phyloP scores from a whole-genome alignment of 441 rosid species.

The Mallotus repandus region DNA sequence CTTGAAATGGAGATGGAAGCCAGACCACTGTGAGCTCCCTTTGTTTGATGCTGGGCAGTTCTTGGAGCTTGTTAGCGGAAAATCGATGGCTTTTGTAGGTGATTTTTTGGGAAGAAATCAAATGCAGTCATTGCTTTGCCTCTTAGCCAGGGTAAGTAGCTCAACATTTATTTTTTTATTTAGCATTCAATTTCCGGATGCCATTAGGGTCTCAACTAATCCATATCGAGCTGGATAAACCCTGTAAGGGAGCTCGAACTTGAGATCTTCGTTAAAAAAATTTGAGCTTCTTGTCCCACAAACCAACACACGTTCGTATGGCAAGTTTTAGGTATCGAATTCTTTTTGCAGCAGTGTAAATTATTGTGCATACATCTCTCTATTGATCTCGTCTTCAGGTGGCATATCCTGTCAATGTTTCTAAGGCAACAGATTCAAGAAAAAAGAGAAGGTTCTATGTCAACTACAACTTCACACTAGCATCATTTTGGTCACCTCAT shows the following conservation, averaged over 20 bases:
- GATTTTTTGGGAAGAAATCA: constrained; percentile 95
- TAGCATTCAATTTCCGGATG: too few species aligned
- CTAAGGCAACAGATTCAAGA: constrained; percentile 41
- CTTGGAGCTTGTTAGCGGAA: constrained; percentile 53
- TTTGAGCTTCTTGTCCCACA: too few species aligned
- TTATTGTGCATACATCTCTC: too few species aligned
- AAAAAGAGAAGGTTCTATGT: constrained; percentile 56
- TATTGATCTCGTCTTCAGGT: constrained; percentile 38
- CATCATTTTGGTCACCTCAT: constrained; percentile 64
- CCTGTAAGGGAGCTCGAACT: too few species aligned
- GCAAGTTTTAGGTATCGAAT: too few species aligned
- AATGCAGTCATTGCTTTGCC: constrained; percentile 81
- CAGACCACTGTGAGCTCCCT: constrained; percentile 64
- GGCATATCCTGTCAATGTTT: constrained; percentile 51
- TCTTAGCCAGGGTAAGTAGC: constrained; percentile 64
- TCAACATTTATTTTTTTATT: not conserved
- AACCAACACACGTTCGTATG: too few species aligned
- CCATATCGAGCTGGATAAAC: too few species aligned
- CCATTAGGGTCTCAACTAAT: too few species aligned
- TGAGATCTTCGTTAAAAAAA: too few species aligned
- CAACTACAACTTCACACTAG: constrained; percentile 57
- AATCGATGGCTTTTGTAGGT: constrained; percentile 79
- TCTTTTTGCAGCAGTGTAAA: too few species aligned
- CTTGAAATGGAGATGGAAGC: constrained; percentile 88
- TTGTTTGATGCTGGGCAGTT: constrained; percentile 63